Evolutionary conservation across 2,329 filamentous ascomycete species (phyloP), one percentile per base, ranked within the genome.

Genomic region (Chrysosporium keratinophilum): DNA sequence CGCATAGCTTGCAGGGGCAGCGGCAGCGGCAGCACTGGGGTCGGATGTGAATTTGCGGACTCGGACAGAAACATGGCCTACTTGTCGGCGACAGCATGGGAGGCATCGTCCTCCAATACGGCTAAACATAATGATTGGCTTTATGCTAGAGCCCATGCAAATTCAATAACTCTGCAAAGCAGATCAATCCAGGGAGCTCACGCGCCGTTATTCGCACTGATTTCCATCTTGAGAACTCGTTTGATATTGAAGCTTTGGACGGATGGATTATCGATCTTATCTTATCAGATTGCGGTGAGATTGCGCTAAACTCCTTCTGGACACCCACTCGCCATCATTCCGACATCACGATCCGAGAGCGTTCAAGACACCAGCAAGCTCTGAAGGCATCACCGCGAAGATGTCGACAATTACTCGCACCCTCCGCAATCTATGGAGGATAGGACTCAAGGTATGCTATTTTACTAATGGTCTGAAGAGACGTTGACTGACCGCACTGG

Each of bases 391-490:
- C 53, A 34, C 59, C 56, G 63, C 68, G 74, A 78, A 70, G 70
- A 98, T 98, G 93, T 97, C 93, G 77, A 95, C 88, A 57, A 76
- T 95, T 65, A 73, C 83, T 61, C 85, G 93, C 74, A 96, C 91
- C 23, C 73, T 96, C 67, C 79, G 83, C 72, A 95, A 96, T 71
- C 70, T 96, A 68, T 84, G 88, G 77, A 84, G 82, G 74, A 82
- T 95, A 69, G 93, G 93, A 53, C 67, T 96, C 67, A 95, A 90
- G 84, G 89, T 89, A 72, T 60, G 73, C 57, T 50, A 31, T 9
- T 35, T 42, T n/a, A 19, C 43, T 31, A 12, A 6, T 19, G 9
- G 7, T 9, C 43, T 39, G 61, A 33, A 42, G 56, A 54, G 62
- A 63, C 35, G 50, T 54, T 33, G 59, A 58, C 68, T 80, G 67